A percentile compares a stretch with the other conserved stretches of the same genome.
Conservation (phyloP, 148 eudicot genomes). For the Chenopodium quinoa region DNA sequence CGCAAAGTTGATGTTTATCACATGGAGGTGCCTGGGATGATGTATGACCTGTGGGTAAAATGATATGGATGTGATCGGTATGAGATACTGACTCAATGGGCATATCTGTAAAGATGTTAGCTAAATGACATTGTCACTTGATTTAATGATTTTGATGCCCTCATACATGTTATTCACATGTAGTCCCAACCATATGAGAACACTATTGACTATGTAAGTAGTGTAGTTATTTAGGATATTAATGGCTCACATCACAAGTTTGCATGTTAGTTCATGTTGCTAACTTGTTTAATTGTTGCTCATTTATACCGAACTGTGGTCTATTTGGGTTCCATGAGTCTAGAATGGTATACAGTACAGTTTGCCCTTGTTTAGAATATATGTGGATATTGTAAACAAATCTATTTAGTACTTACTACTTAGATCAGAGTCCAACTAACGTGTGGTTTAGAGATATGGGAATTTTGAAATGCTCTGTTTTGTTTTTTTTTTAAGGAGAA, state of each 20-base stretch:
- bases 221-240: not conserved
- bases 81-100: slow-evolving; percentile 19
- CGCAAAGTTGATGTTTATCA: slow-evolving; percentile 12
- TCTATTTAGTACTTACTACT: not conserved
- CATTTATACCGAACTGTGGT: not conserved
- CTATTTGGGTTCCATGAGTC: not conserved
- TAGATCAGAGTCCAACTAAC: not conserved
- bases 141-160: slow-evolving; percentile 14
- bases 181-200: slow-evolving; percentile 13
- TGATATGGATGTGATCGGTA: slow-evolving; percentile 24
- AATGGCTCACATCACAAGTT: slow-evolving; percentile 10
- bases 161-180: slow-evolving; percentile 20
- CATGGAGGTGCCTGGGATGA: slow-evolving; percentile 23
- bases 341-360: not conserved
- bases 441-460: not conserved
- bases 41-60: slow-evolving; percentile 23
- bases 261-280: not conserved
- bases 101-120: slow-evolving; percentile 19
- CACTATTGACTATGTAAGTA: not conserved
- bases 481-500: not conserved
- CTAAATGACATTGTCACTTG: slow-evolving; percentile 18
- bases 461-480: not conserved
- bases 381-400: not conserved
- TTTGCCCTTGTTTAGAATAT: not conserved
- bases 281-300: not conserved